phyloP scores from a whole-genome alignment of 106 monocot genomes.

The Triglochin maritima region DNA sequence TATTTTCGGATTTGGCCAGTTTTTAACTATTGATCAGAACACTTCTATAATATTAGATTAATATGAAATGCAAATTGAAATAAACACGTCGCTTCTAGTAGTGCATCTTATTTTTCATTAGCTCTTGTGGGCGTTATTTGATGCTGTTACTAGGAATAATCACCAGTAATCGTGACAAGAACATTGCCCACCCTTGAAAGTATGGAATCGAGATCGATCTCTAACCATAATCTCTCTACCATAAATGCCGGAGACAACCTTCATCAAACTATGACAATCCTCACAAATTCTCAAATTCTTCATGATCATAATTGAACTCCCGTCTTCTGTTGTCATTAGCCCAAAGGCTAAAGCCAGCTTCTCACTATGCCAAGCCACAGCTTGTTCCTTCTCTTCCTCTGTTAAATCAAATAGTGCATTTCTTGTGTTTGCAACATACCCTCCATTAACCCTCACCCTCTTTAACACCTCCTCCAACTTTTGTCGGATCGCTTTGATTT shows the following conservation, averaged over 20 bases:
- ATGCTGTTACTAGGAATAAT: too few relatives aligned
- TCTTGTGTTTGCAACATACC: constrained; percentile 18
- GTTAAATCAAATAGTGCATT: constrained; percentile 29
- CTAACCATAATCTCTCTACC: constrained; percentile 8
- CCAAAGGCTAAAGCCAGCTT: constrained; percentile 30
- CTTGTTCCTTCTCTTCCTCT: constrained; percentile 33
- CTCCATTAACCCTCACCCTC: constrained; percentile 20
- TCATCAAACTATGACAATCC: constrained; percentile 9
- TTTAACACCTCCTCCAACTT: constrained; percentile 25
- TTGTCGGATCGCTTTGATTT: constrained; percentile 12
- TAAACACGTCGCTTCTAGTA: too few relatives aligned
- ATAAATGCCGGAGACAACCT: constrained; percentile 3
- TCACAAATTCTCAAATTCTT: neutral
- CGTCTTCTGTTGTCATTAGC: neutral
- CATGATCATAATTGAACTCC: neutral
- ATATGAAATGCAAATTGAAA: too few relatives aligned
- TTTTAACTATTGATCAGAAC: too few relatives aligned
- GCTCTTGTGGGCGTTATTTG: too few relatives aligned
- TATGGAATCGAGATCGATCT: constrained; percentile 9
- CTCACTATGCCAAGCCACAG: constrained; percentile 34
- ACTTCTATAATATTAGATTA: too few relatives aligned
- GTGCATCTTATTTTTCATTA: too few relatives aligned
- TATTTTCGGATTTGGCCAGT: too few relatives aligned
- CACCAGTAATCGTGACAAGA: constrained; percentile 13
- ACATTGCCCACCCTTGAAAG: neutral